phyloP scores from a whole-genome alignment of 768 basidiomycete species.

The Rhizopogon salebrosus region DNA sequence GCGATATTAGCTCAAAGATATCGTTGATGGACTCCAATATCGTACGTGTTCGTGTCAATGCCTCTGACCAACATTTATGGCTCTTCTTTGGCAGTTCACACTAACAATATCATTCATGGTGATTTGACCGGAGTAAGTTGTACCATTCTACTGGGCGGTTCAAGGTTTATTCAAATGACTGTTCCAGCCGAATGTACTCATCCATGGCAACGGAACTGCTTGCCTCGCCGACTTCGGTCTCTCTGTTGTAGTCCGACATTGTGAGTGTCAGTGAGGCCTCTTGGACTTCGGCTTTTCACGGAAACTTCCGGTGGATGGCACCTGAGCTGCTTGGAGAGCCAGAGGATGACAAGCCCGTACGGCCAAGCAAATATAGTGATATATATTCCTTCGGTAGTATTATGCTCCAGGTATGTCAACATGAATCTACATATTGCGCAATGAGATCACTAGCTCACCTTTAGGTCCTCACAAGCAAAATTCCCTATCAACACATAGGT shows the following conservation, averaged over 20 bases:
- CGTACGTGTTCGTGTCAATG: neutral
- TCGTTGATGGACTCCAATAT: neutral
- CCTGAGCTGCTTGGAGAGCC: conserved; percentile 25
- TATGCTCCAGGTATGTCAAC: conserved; percentile 11
- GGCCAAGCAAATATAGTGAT: conserved; percentile 25
- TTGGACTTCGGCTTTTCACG: conserved; percentile 18
- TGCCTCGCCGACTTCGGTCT: conserved; percentile 41
- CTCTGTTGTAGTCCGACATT: conserved; percentile 32
- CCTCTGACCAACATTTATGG: neutral
- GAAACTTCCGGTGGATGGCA: conserved; percentile 37
- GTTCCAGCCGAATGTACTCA: conserved; percentile 17
- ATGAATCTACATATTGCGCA: conserved; percentile 16
- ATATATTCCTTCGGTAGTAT: conserved; percentile 41
- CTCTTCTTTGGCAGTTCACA: neutral
- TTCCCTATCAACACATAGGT: conserved; percentile 16
- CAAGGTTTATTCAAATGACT: too few relatives aligned
- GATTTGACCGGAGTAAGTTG: conserved; percentile 5
- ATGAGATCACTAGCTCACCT: conserved; percentile 1
- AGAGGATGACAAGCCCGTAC: neutral
- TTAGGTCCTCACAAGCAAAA: conserved; percentile 6
- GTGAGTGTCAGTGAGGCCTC: conserved; percentile 13
- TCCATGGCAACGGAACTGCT: conserved; percentile 33
- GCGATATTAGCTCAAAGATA: neutral
- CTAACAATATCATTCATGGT: neutral
- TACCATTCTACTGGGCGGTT: neutral